Evolutionary conservation across 805 yeast genomes (phyloP).

Genomic region (Wickerhamomyces chambardii): DNA sequence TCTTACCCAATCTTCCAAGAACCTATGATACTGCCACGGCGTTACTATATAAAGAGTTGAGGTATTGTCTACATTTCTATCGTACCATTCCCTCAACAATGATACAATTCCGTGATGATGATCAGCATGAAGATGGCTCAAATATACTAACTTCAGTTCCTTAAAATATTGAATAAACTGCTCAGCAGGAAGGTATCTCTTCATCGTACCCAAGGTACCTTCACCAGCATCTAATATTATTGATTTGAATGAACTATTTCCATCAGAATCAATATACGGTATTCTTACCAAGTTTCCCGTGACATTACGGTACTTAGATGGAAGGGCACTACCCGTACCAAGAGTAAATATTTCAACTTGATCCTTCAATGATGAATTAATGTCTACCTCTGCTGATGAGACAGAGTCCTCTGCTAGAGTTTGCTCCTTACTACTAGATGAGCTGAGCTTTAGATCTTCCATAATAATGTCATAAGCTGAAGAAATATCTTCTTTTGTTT

Average conservation of each 20-base stretch:
- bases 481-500: constrained; percentile 18
- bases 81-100: constrained; percentile 58
- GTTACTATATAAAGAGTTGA: constrained; percentile 47
- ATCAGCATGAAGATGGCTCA: constrained; percentile 95
- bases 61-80: constrained; percentile 27
- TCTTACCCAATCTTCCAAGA: constrained; percentile 59
- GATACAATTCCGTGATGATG: constrained; percentile 85
- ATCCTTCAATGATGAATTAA: constrained; percentile 24
- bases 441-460: constrained; percentile 12
- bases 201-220: constrained; percentile 69
- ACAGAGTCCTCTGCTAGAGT: constrained; percentile 10
- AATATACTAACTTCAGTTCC: constrained; percentile 57
- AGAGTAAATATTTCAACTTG: constrained; percentile 65
- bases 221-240: constrained; percentile 92
- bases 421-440: too few relatives aligned
- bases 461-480: constrained; percentile 18
- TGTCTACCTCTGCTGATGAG: constrained; percentile 9
- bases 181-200: constrained; percentile 47
- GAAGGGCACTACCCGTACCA: constrained; percentile 93
- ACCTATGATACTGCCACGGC: constrained; percentile 68
- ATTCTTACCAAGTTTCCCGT: constrained; percentile 69
- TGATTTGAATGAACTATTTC: constrained; percentile 26
- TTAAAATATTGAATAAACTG: constrained; percentile 34
- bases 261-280: constrained; percentile 30
- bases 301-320: constrained; percentile 80